Conservation (phyloP, 306 rosid genomes). For the Pyrus communis region DNA sequence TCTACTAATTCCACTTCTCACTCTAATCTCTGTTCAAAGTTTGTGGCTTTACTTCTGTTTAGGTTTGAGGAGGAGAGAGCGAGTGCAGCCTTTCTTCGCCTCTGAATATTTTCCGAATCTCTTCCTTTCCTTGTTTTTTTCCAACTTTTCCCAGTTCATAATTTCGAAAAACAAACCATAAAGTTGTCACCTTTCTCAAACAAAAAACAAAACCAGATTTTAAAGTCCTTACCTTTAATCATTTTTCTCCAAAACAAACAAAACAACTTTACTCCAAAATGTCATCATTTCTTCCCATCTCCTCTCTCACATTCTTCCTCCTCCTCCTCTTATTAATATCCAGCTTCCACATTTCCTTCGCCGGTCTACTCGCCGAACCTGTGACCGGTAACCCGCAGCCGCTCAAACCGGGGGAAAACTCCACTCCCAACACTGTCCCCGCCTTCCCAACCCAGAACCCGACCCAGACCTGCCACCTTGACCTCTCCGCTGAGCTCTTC, state of each 20-base stretch:
- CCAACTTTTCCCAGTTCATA: slow-evolving; percentile 4
- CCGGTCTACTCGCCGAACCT: slow-evolving; percentile 62
- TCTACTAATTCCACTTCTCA: neutral
- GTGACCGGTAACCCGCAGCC: slow-evolving; percentile 52
- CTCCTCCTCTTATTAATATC: slow-evolving; percentile 8
- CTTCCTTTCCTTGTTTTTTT: neutral
- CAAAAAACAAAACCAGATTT: neutral
- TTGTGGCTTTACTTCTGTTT: neutral
- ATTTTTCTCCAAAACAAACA: slow-evolving; percentile 21
- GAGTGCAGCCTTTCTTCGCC: neutral
- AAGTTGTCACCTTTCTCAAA: slow-evolving; percentile 17
- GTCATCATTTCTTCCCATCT: slow-evolving; percentile 6
- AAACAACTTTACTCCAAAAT: slow-evolving; percentile 1
- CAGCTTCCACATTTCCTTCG: slow-evolving; percentile 12
- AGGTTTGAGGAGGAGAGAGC: neutral
- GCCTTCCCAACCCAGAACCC: slow-evolving; percentile 73
- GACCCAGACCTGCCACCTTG: slow-evolving; percentile 59
- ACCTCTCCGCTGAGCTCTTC: slow-evolving; percentile 89
- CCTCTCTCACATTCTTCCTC: slow-evolving; percentile 12
- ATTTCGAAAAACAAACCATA: slow-evolving; percentile 18
- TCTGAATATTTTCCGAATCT: slow-evolving; percentile 27
- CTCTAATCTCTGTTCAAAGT: neutral
- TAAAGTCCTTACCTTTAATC: slow-evolving; percentile 8
- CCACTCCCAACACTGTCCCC: slow-evolving; percentile 68
- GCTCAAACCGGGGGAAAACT: slow-evolving; percentile 42